Percentiles rank a stretch among this genome's conserved stretches.
phyloP scores from a whole-genome alignment of 371 early-diverging fungal species.

The Coemansia sp. region DNA sequence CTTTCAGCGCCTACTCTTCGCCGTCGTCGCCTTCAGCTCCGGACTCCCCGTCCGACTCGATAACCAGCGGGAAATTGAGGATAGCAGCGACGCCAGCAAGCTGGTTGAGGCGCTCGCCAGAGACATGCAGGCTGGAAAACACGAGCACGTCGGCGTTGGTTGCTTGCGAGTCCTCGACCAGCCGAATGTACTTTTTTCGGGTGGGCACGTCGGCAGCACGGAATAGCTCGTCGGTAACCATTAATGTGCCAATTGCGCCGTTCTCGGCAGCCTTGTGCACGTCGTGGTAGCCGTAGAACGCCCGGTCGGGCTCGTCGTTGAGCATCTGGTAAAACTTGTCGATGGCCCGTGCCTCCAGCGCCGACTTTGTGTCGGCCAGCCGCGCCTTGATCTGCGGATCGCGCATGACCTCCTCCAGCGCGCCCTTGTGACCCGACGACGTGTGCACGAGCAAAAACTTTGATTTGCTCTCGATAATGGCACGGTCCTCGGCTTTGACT shows the following conservation, averaged over 20 bases:
- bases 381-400: slow-evolving; percentile 78
- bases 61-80: slow-evolving; percentile 69
- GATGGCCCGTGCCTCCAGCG: slow-evolving; percentile 78
- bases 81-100: slow-evolving; percentile 95
- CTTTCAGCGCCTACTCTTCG: too few relatives aligned
- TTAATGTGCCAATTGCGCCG: slow-evolving; percentile 81
- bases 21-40: too few relatives aligned
- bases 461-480: slow-evolving; percentile 73
- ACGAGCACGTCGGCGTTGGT: slow-evolving; percentile 81
- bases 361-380: slow-evolving; percentile 90
- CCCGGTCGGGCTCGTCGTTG: slow-evolving; percentile 83
- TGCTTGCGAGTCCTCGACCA: slow-evolving; percentile 80
- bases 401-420: slow-evolving; percentile 88
- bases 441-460: slow-evolving; percentile 90
- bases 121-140: slow-evolving; percentile 89
- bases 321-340: slow-evolving; percentile 88
- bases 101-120: slow-evolving; percentile 92
- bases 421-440: slow-evolving; percentile 94
- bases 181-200: slow-evolving; percentile 76
- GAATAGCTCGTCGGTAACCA: slow-evolving; percentile 92
- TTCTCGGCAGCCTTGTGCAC: slow-evolving; percentile 79
- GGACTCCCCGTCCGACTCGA: slow-evolving; percentile 37
- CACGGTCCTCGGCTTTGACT: slow-evolving; percentile 79
- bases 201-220: slow-evolving; percentile 81
- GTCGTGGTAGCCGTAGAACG: slow-evolving; percentile 88